A percentile compares a stretch with the other conserved stretches of the same genome.
Evolutionary conservation across 495 filamentous ascomycete species (phyloP).

Genomic region (Eremomyces bilateralis): DNA sequence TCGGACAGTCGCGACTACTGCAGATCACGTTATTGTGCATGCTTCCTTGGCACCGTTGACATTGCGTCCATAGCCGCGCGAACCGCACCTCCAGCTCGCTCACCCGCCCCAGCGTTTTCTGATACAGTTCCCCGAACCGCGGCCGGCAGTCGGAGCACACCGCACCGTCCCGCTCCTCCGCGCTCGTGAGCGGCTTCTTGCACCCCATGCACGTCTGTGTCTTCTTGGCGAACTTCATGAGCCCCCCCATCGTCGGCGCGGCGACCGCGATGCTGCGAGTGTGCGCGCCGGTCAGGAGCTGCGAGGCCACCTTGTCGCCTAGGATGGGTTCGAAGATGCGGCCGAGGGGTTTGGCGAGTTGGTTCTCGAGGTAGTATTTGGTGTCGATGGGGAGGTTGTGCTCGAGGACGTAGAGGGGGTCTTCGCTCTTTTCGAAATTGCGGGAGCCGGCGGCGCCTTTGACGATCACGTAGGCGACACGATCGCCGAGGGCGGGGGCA

Average conservation of each 20-base stretch:
- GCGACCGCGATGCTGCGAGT: slow-evolving; percentile 81
- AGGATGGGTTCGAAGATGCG: slow-evolving; percentile 97
- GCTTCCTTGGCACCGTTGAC: slow-evolving; percentile 91
- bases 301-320: slow-evolving; percentile 69
- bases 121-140: slow-evolving; percentile 79
- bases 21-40: slow-evolving; percentile 98
- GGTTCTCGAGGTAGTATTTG: slow-evolving; percentile 97
- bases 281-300: slow-evolving; percentile 71
- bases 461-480: slow-evolving; percentile 95
- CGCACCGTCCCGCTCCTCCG: slow-evolving; percentile 62
- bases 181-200: slow-evolving; percentile 74
- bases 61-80: slow-evolving; percentile 90
- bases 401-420: slow-evolving; percentile 90
- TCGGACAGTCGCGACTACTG: slow-evolving; percentile 85
- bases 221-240: slow-evolving; percentile 97
- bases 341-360: slow-evolving; percentile 79
- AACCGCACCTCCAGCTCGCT: slow-evolving; percentile 86
- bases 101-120: slow-evolving; percentile 67
- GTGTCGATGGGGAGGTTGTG: slow-evolving; percentile 97
- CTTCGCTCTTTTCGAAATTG: slow-evolving; percentile 89
- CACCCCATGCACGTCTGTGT: slow-evolving; percentile 97
- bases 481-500: slow-evolving; percentile 82
- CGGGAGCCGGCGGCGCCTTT: slow-evolving; percentile 73
- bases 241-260: slow-evolving; percentile 67
- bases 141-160: slow-evolving; percentile 72